Percentiles rank a stretch among this genome's conserved stretches.
Conservation (phyloP, 441 rosid genomes). For the Adansonia gregorii region DNA sequence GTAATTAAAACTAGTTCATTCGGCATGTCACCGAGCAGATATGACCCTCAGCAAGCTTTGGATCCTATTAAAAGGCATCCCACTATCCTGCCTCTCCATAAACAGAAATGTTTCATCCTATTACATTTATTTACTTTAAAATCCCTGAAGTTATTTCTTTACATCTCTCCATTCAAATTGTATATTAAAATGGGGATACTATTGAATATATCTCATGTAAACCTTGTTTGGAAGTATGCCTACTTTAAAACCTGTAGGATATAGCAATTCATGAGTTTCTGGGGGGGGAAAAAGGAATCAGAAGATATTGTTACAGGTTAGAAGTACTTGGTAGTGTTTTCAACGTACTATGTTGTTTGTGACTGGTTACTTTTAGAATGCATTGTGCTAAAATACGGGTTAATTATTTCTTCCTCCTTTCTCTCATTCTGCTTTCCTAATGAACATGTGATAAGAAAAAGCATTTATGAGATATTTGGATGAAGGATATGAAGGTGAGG, state of each 20-base stretch:
- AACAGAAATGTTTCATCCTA: slow-evolving; percentile 4
- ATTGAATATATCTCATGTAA: slow-evolving; percentile 2
- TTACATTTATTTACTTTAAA: background rate
- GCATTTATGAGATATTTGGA: background rate
- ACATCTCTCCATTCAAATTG: slow-evolving; percentile 18
- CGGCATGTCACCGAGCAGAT: background rate
- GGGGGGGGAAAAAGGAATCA: background rate
- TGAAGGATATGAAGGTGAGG: background rate
- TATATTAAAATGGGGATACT: slow-evolving; percentile 23
- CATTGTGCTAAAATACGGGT: background rate
- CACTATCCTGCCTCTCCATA: slow-evolving; percentile 18
- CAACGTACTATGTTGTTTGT: background rate
- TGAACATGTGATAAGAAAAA: background rate
- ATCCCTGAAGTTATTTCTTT: background rate
- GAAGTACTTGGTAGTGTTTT: background rate
- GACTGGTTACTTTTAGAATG: background rate
- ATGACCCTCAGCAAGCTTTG: slow-evolving; percentile 10
- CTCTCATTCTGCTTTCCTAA: background rate
- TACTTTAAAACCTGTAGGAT: background rate
- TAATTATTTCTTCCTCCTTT: background rate
- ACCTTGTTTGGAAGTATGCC: background rate
- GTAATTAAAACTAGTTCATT: slow-evolving; percentile 38
- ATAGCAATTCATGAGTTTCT: background rate
- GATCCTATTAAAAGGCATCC: slow-evolving; percentile 26
- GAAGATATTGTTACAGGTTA: background rate